phyloP scores from a whole-genome alignment of 1,284 basidiomycete genomes.

The Chalciporus sp. region DNA sequence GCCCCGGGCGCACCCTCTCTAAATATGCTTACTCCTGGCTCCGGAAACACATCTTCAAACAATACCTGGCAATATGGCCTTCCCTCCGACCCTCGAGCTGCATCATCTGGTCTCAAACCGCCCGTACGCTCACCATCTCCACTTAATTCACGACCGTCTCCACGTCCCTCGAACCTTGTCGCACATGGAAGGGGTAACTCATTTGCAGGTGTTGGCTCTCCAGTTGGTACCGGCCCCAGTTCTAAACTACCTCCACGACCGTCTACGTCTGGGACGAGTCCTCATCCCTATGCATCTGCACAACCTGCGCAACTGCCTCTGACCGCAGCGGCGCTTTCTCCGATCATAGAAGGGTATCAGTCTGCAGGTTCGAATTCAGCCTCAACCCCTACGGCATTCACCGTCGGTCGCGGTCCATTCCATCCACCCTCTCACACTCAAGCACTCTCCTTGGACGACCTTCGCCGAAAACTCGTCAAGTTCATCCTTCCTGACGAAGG shows the following conservation, averaged over 20 bases:
- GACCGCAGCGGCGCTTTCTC: slow-evolving; percentile 54
- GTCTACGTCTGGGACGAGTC: slow-evolving; percentile 37
- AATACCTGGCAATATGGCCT: slow-evolving; percentile 57
- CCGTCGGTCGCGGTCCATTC: slow-evolving; percentile 60
- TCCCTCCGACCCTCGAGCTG: slow-evolving; percentile 61
- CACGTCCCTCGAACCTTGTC: slow-evolving; percentile 33
- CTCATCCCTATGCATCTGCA: slow-evolving; percentile 55
- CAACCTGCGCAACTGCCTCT: slow-evolving; percentile 37
- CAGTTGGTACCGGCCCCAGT: slow-evolving; percentile 30
- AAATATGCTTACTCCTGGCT: slow-evolving; percentile 49
- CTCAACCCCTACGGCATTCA: slow-evolving; percentile 51
- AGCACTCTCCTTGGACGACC: slow-evolving; percentile 70
- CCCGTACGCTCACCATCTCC: slow-evolving; percentile 60
- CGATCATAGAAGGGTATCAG: slow-evolving; percentile 67
- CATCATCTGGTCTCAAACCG: slow-evolving; percentile 43
- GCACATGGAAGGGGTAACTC: slow-evolving; percentile 56
- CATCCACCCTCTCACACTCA: slow-evolving; percentile 46
- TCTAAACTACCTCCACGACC: slow-evolving; percentile 46
- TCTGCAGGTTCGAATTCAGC: slow-evolving; percentile 42
- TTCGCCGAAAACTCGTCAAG: slow-evolving; percentile 82
- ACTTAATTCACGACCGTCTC: slow-evolving; percentile 42
- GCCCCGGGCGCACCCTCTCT: slow-evolving; percentile 51
- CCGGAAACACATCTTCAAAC: slow-evolving; percentile 32
- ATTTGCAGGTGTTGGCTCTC: slow-evolving; percentile 41
- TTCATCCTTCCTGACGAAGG: slow-evolving; percentile 82